phyloP scores from a whole-genome alignment of 345 rosid species.

The Rhizophora mangle region DNA sequence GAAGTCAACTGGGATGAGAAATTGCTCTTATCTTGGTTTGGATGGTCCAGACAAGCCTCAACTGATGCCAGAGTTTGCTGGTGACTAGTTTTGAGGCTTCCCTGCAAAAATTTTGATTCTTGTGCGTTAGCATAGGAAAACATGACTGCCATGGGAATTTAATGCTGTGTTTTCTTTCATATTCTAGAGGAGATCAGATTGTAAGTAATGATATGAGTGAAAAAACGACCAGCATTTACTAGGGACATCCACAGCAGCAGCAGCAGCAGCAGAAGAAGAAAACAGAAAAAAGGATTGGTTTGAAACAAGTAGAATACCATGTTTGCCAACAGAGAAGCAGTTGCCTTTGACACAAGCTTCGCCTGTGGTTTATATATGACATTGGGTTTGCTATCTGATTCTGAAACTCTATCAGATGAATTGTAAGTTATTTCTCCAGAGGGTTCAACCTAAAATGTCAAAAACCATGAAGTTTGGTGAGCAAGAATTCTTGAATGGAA shows the following conservation, averaged over 20 bases:
- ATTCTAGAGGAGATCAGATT: no score
- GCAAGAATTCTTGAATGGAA: constrained; percentile 7
- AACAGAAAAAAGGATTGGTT: neutral
- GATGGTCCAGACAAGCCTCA: constrained; percentile 30
- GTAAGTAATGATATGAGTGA: no score
- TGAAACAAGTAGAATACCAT: constrained; percentile 41
- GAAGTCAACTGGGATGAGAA: constrained; percentile 33
- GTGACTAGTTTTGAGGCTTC: constrained; percentile 37
- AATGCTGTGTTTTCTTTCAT: no score
- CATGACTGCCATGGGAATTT: no score
- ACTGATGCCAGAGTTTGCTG: constrained; percentile 27
- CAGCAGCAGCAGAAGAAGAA: neutral
- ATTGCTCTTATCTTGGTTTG: constrained; percentile 34
- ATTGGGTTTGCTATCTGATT: constrained; percentile 40
- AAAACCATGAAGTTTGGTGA: constrained; percentile 20
- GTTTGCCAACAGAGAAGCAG: constrained; percentile 68
- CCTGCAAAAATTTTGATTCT: constrained; percentile 33
- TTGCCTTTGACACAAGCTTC: constrained; percentile 74
- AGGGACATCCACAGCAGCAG: neutral
- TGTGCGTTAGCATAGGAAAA: neutral
- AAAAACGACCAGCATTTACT: neutral
- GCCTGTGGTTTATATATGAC: constrained; percentile 79
- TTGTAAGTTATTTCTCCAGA: constrained; percentile 31
- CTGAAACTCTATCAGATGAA: constrained; percentile 40
- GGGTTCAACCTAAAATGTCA: constrained; percentile 41